Evolutionary conservation across 768 basidiomycete genomes (phyloP).

Genomic region (Auricularia sp.): DNA sequence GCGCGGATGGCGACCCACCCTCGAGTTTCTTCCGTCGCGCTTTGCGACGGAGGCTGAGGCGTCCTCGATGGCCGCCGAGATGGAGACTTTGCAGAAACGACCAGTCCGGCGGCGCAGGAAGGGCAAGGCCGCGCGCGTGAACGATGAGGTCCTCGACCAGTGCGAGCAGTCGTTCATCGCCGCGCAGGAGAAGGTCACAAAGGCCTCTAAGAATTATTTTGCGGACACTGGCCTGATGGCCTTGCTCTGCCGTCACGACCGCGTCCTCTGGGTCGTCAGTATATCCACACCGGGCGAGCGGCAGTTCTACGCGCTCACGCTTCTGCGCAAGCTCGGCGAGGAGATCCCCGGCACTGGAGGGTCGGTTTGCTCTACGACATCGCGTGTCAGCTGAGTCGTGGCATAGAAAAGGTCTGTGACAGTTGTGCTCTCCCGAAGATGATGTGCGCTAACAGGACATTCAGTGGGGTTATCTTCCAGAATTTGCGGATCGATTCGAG

Average conservation of each 20-base stretch:
- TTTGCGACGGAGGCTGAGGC: conserved; percentile 17
- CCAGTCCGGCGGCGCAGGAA: background rate
- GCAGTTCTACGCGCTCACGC: conserved; percentile 29
- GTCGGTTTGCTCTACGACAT: conserved; percentile 24
- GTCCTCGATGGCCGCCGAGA: conserved; percentile 12
- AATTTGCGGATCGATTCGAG: conserved; percentile 14
- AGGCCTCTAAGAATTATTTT: conserved; percentile 13
- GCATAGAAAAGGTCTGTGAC: conserved; percentile 10
- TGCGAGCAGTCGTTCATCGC: conserved; percentile 3
- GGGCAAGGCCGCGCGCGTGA: background rate
- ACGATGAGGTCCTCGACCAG: conserved; percentile 1
- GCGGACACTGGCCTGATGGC: conserved; percentile 14
- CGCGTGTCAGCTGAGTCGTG: conserved; percentile 27
- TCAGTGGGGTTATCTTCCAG: conserved; percentile 7
- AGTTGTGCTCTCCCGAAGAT: background rate
- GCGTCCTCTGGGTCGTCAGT: conserved; percentile 26
- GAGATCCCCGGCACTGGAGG: conserved; percentile 22
- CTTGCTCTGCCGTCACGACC: conserved; percentile 14
- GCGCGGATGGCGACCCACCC: conserved; percentile 12
- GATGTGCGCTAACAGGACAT: background rate
- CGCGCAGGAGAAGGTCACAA: conserved; percentile 7
- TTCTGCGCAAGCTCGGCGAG: conserved; percentile 22
- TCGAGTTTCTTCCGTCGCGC: conserved; percentile 11
- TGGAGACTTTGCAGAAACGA: conserved; percentile 10
- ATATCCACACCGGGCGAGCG: conserved; percentile 31